Evolutionary conservation across 1,284 basidiomycete genomes (phyloP), one percentile per base, ranked within the genome.

Genomic region (Pisolithus thermaeus): DNA sequence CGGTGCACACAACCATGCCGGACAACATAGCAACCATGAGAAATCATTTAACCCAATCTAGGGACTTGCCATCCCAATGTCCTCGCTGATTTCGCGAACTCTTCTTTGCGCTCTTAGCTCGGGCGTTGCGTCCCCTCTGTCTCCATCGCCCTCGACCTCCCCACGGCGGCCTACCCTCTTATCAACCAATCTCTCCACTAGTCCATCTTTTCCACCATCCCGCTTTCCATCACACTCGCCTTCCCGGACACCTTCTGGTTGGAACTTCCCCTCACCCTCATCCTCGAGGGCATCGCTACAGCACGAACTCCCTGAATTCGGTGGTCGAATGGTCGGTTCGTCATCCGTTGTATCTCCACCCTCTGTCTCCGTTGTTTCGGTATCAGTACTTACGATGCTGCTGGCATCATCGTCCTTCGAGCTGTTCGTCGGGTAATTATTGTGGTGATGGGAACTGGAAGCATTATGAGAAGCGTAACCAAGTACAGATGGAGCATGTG

Each of bases 291-390:
- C 51, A 47, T 65, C 63, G 16, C 62, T 61, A 38, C 62, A 66
- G 43, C 60, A 63, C 9, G 64, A 65, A 16, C 61, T 55, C 16
- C 63, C 63, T 27, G 70, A 74, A 51, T 65, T 65, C 3, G 67
- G 59, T 6, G 80, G 78, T 27, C 84, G 75, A 50, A 88, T 86
- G 20, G 86, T 88, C 25, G 86, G 86, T 65, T 88, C 86, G 53
- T 88, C 86, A 54, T 88, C 86, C 36, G 84, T 86, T 49, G 77
- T 80, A 57, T 76, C 74, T 30, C 75, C 79, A 47, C 78, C 75
- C 47, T 66, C 64, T 6, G 70, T 71, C 56, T 72, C 70, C 25
- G 42, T 46, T 9, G 70, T 48, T 47, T 70, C 69, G 0, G 72
- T 73, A 39, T 72, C 70, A 61, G 66, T 57, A 46, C 66, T 68